Conservation (phyloP, 2,329 filamentous ascomycete genomes). For the Cordyceps cateniannulata region DNA sequence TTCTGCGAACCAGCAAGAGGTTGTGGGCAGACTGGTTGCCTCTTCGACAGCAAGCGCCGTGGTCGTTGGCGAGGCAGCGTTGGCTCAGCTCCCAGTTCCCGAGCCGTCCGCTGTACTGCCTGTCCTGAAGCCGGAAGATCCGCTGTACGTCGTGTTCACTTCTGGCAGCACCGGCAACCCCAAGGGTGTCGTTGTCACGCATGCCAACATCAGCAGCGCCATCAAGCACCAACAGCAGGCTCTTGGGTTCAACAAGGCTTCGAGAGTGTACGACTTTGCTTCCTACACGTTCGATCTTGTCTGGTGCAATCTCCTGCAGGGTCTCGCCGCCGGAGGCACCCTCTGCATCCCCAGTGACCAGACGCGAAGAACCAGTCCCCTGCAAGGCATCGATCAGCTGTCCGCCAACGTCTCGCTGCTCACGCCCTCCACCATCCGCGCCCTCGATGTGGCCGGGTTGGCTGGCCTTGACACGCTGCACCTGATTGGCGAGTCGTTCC, state of each 20-base stretch:
- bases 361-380: background rate
- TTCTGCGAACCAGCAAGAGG: background rate
- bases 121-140: background rate
- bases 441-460: background rate
- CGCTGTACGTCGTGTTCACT: conserved; percentile 18
- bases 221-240: conserved; percentile 15
- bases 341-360: conserved; percentile 8
- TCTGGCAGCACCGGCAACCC: conserved; percentile 15
- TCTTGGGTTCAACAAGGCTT: conserved; percentile 14
- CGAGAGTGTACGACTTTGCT: conserved; percentile 14
- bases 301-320: conserved; percentile 19
- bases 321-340: conserved; percentile 15
- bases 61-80: background rate
- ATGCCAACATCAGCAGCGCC: conserved; percentile 15
- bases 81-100: background rate
- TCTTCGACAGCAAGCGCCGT: background rate
- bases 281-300: conserved; percentile 14
- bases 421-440: background rate
- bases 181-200: conserved; percentile 20
- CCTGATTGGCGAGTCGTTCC: conserved; percentile 2
- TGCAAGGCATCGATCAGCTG: background rate
- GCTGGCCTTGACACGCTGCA: background rate
- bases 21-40: background rate
- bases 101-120: background rate
- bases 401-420: background rate